Conservation (phyloP, 2,329 filamentous ascomycete species). For the Monosporascus cannonballus region DNA sequence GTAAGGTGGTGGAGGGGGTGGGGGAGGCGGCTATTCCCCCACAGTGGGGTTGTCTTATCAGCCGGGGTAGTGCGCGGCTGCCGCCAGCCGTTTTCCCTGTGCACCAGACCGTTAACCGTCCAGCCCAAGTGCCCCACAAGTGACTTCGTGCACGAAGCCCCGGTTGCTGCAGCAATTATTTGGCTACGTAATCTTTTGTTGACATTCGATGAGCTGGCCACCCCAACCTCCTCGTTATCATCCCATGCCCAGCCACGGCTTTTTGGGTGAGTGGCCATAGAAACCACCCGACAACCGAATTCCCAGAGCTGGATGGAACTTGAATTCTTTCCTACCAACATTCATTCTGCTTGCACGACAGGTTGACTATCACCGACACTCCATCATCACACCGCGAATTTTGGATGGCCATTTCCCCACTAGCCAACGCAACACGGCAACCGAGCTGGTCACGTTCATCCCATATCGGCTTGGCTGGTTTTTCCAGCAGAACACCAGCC, state of each 20-base stretch:
- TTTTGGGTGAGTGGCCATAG: constrained; percentile 14
- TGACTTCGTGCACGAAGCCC: too few relatives aligned
- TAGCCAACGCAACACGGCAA: background rate
- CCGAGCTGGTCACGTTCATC: constrained; percentile 8
- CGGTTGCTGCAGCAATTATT: background rate
- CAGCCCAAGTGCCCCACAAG: too few relatives aligned
- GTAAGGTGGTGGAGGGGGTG: background rate
- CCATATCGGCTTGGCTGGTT: constrained; percentile 18
- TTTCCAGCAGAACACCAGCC: constrained; percentile 21
- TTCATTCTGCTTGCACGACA: too few relatives aligned
- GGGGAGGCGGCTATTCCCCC: background rate
- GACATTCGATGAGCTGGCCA: constrained; percentile 23
- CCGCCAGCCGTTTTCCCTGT: background rate
- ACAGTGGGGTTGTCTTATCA: background rate
- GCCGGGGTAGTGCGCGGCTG: background rate
- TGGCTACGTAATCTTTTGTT: constrained; percentile 12
- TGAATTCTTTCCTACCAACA: background rate
- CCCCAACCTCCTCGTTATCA: constrained; percentile 12
- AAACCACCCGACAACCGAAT: constrained; percentile 18
- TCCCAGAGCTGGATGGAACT: background rate
- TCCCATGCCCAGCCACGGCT: constrained; percentile 14
- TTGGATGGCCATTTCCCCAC: background rate
- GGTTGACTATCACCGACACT: too few relatives aligned
- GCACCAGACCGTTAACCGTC: too few relatives aligned
- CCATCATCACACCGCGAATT: too few relatives aligned